Base-by-base conservation (phyloP, 768 basidiomycete species). In the Chalciporus sphaerocephalus region DNA sequence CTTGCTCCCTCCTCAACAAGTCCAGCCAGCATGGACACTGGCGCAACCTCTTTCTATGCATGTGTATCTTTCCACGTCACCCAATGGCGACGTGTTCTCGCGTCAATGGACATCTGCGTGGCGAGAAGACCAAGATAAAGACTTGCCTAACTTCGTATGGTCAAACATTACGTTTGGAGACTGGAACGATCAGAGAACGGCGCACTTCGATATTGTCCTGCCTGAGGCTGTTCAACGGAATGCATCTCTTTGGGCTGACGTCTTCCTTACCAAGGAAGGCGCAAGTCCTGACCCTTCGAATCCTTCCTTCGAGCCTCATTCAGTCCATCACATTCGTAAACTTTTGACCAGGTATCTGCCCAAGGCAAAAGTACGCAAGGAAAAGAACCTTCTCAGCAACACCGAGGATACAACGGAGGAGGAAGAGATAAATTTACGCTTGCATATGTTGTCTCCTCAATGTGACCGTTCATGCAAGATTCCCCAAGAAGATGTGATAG, bases 261-360 rank as follows among this genome's bases (percentile, higher is more conserved):
- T 92, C 5, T 87, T 86, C 61, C 65, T 95, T 7, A 74, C 81
- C 1, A 81, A 76, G 51, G 74, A 85, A 35, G 80, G 79, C 0
- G 74, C 77, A 9, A 80, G 73, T 53, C 85, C 85, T 0, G 73
- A 92, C 54, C 87, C 86, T 8, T 66, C 72, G 10, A 72, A 74
- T 42, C 54, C 72, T 18, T 59, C 20, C 51, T 92, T 81, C 60
- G 69, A 79, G 44, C 71, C 74, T 6, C 60, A 68, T 10, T 71
- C 78, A 40, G 74, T 92, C 5, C 81, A 88, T 51, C 82, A 89
- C 59, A 65, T 83, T 46, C 75, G 87, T 42, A 91, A 91, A 68
- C 69, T 86, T 22, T 69, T 99, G 52, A 95, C 91, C 2, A 82
- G 88, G n/a, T 94, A 92, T 64, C 55, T 87, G 24, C 78, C 85